Evolutionary conservation across 352 stramenopile species (phyloP), one percentile per base, ranked within the genome.

Genomic region (Globisporangium parvum): DNA sequence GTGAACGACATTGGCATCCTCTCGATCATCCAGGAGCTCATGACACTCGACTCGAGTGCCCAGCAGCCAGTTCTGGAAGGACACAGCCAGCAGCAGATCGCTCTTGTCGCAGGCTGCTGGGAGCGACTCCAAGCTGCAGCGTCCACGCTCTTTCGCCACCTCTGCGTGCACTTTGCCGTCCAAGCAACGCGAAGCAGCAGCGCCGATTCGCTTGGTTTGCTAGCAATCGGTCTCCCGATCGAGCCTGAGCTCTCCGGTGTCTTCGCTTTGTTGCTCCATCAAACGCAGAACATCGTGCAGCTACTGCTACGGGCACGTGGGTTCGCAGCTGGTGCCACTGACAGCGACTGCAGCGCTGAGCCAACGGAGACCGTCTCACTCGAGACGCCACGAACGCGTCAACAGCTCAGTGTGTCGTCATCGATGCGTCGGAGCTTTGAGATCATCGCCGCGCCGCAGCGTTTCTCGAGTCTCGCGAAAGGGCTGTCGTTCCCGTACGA

Each of bases 381-480:
- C 5, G 53, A 47, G n/a, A 57, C 49, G 21, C 20, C 57, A 14
- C 23, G 42, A 6, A n/a, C 5, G n/a, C 53, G 5, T 9, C 11
- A 47, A 40, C 33, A 50, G 47, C 18, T 48, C 18, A 47, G 41
- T 20, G n/a, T 6, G 20, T 14, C 41, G 9, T 28, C 51, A 17
- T 55, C 57, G 6, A 57, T 77, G 21, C 57, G 77, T 45, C 54
- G 80, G 47, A 90, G 80, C 35, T 87, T 80, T 59, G 89, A 97
- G 59, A 59, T 96, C 10, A 83, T 97, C 24, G 56, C 59, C 5
- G 41, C 53, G 2, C 82, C 86, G 0, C 70, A 65, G 8, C 60
- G 73, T 3, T 85, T 96, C 42, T 87, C 81, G 10, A 54, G 45
- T 31, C 63, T 85, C 6, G 69, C 59, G 24, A 87, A 79, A 57